phyloP scores from a whole-genome alignment of 148 eudicot genomes.

The Chenopodium album region DNA sequence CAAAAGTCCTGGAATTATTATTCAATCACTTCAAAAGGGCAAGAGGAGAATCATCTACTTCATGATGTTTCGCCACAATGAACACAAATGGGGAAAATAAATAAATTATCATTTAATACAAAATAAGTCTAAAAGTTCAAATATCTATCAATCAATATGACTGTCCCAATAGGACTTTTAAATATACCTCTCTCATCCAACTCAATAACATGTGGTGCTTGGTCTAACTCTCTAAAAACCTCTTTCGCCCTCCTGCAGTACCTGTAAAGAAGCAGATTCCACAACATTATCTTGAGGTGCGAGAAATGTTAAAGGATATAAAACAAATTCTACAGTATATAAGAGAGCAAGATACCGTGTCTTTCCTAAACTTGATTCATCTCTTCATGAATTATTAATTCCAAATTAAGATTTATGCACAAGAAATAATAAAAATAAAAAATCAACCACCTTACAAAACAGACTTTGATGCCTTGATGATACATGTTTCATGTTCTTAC shows the following conservation, averaged over 20 bases:
- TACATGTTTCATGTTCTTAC: too few species aligned
- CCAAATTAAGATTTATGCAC: not conserved
- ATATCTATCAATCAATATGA: too few species aligned
- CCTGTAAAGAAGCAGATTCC: constrained; percentile 37
- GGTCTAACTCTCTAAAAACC: constrained; percentile 76
- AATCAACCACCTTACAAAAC: not conserved
- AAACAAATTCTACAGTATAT: not conserved
- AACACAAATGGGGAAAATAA: too few species aligned
- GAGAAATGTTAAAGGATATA: not conserved
- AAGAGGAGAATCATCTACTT: too few species aligned
- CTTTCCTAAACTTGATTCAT: not conserved
- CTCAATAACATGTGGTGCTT: constrained; percentile 76
- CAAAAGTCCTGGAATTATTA: too few species aligned
- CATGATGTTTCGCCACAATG: too few species aligned
- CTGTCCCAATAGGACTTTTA: not conserved
- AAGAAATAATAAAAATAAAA: not conserved
- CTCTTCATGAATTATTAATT: not conserved
- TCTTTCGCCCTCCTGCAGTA: constrained; percentile 85
- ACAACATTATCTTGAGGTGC: constrained; percentile 1
- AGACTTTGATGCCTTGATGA: not conserved
- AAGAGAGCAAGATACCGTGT: not conserved
- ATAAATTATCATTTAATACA: too few species aligned
- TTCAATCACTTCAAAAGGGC: too few species aligned
- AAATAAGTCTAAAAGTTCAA: too few species aligned
- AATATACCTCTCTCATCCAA: constrained; percentile 88